Evolutionary conservation across 768 basidiomycete species (phyloP), one percentile per base, ranked within the genome.

Genomic region (Leucosporidium yakuticum): DNA sequence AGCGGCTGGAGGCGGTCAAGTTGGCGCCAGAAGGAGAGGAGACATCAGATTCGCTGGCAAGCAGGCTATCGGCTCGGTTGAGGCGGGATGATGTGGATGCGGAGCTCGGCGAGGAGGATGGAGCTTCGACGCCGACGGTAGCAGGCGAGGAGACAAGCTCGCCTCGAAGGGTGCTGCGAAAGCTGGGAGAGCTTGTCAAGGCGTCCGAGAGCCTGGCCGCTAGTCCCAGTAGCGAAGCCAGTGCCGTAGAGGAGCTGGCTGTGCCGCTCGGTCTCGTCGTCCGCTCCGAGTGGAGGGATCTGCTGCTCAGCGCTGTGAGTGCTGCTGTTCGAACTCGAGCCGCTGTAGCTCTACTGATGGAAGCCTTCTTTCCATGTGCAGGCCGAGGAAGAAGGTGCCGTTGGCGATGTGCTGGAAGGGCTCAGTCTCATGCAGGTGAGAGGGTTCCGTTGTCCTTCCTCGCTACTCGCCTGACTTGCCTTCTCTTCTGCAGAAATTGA

Each of bases 381-480:
- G 87, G 74, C 85, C 27, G 75, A 79, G 23, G 77, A 79, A 25
- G 74, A 79, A 4, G 88, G 90, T 70, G 73, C 73, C 0, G 74
- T 78, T 31, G 82, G 83, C 39, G 6, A 8, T 1, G 86, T 84
- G 2, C 83, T 86, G 69, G 73, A 75, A 3, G 79, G 82, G 3
- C 75, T 90, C 12, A 77, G 80, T 23, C 77, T 89, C 2, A 87
- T 88, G 83, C 76, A 79, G 77, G 84, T 66, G 77, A 71, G 59
- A 23, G 11, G 39, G 14, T n/a, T 48, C n/a, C 12, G 21, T 49
- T 8, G 14, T 27, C 51, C 23, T 15, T 66, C 32, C n/a, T 31
- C 17, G 54, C 20, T 50, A n/a, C n/a, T 21, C 21, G 4, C 27
- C 32, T 8, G 4, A 17, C 39, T 56, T 4, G 23, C 14, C 4